These are phyloP conservation scores for Glomus cerebriforme DNA, from an alignment of 192 early-diverging fungal genomes.

Conservation along the genomic window DNA sequence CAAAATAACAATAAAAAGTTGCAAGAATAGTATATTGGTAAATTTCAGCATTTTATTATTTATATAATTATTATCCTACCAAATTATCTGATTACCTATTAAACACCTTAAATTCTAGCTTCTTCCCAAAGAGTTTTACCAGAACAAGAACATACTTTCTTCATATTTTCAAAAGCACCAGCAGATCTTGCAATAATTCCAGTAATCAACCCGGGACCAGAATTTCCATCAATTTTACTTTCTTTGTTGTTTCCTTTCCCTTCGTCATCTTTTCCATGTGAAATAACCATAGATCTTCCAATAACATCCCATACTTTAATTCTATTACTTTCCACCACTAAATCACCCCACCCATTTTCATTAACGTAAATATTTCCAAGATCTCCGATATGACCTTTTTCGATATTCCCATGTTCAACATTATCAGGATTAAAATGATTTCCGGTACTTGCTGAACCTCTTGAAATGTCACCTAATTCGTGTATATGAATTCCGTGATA, in stretches of 20 bases:
- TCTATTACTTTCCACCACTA: conserved; percentile 69
- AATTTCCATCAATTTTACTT: conserved; percentile 51
- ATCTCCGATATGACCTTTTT: conserved; percentile 62
- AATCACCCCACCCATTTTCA: conserved; percentile 71
- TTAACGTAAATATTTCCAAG: conserved; percentile 68
- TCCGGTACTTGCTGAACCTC: conserved; percentile 57
- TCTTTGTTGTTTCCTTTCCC: conserved; percentile 35
- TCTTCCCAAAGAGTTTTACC: conserved; percentile 92
- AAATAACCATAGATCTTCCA: conserved; percentile 81
- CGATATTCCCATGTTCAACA: conserved; percentile 48
- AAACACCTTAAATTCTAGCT: conserved; percentile 41
- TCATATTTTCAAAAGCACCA: conserved; percentile 88
- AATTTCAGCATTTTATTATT: too few species aligned
- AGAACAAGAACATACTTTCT: conserved; percentile 82
- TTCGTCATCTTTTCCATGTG: conserved; percentile 58
- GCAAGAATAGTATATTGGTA: too few species aligned
- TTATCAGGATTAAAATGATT: conserved; percentile 53
- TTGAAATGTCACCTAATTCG: conserved; percentile 78
- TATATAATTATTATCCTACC: too few species aligned
- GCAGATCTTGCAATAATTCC: conserved; percentile 89
- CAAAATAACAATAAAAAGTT: not conserved
- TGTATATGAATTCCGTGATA: conserved; percentile 73
- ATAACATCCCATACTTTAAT: conserved; percentile 90
- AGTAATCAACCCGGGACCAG: conserved; percentile 67
- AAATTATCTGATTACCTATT: not conserved